Percentiles rank a stretch among this genome's conserved stretches.
Evolutionary conservation across 129 eudicot species (phyloP).

Genomic region (Lactuca saligna): DNA sequence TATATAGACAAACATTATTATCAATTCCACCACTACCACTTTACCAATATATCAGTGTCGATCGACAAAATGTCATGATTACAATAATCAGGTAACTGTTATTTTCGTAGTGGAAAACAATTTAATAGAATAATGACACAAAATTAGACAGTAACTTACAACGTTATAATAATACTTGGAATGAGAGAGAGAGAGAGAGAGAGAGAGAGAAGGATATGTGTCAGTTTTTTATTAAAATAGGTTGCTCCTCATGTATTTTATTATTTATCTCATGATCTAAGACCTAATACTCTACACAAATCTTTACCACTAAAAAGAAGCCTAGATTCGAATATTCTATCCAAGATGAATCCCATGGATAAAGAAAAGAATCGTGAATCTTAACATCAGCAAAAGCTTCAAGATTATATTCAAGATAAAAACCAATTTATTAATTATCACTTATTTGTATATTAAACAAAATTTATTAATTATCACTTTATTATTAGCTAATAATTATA

Average conservation of each 20-base stretch:
- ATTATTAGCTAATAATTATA: no score
- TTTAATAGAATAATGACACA: conserved; percentile 18
- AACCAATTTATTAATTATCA: conserved; percentile 23
- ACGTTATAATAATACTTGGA: background rate
- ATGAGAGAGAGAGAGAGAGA: no score
- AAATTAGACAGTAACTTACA: conserved; percentile 2
- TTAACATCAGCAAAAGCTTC: conserved; percentile 47
- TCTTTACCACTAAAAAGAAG: conserved; percentile 4
- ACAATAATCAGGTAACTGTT: background rate
- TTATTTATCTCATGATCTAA: conserved; percentile 11
- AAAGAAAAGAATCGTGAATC: conserved; percentile 53
- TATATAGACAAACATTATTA: no score
- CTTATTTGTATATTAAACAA: no score
- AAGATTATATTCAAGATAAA: conserved; percentile 35
- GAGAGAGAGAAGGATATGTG: conserved; percentile 21
- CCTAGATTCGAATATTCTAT: conserved; percentile 7
- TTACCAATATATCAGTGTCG: no score
- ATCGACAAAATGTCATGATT: no score
- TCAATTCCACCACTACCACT: no score
- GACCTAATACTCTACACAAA: conserved; percentile 16
- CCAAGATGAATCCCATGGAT: conserved; percentile 28
- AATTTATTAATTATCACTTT: no score
- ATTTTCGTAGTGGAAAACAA: background rate
- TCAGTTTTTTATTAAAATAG: conserved; percentile 16
- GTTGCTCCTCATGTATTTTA: conserved; percentile 24